Evolutionary conservation across 2,329 filamentous ascomycete species (phyloP).

Genomic region (Verruconis gallopava): DNA sequence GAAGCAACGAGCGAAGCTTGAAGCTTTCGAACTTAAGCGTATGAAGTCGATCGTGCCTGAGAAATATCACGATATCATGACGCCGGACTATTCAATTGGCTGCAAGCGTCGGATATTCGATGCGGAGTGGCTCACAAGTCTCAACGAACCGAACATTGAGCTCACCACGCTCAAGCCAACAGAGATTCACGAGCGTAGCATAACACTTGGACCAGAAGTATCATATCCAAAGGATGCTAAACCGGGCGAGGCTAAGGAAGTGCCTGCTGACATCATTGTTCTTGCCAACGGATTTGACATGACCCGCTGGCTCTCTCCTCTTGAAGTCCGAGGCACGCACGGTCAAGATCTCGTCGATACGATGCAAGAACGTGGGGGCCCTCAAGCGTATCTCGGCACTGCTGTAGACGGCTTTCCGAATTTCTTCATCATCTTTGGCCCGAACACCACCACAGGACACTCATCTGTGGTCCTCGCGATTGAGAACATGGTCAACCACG

Average conservation of each 20-base stretch:
- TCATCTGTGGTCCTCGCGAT: conserved; percentile 45
- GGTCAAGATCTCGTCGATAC: conserved; percentile 40
- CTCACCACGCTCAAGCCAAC: conserved; percentile 39
- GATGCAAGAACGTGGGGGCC: conserved; percentile 47
- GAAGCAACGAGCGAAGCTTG: conserved; percentile 25
- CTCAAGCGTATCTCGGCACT: conserved; percentile 47
- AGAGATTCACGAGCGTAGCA: conserved; percentile 35
- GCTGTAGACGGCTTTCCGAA: conserved; percentile 48
- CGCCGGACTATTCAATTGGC: conserved; percentile 48
- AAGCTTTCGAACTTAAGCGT: conserved; percentile 31
- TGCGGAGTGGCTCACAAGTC: conserved; percentile 38
- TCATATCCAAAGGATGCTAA: conserved; percentile 26
- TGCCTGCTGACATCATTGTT: conserved; percentile 47
- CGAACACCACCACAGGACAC: conserved; percentile 51
- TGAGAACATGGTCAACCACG: conserved; percentile 50
- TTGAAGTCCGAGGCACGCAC: conserved; percentile 39
- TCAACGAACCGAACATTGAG: conserved; percentile 41
- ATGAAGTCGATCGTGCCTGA: conserved; percentile 40
- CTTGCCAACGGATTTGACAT: conserved; percentile 50
- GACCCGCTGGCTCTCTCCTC: conserved; percentile 39
- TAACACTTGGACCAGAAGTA: conserved; percentile 38
- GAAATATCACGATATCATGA: conserved; percentile 48
- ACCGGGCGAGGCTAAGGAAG: conserved; percentile 22
- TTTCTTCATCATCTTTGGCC: conserved; percentile 51
- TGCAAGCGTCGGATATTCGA: conserved; percentile 54